Conservation (phyloP, 2,329 filamentous ascomycete genomes). For the Colletotrichum eleusines region DNA sequence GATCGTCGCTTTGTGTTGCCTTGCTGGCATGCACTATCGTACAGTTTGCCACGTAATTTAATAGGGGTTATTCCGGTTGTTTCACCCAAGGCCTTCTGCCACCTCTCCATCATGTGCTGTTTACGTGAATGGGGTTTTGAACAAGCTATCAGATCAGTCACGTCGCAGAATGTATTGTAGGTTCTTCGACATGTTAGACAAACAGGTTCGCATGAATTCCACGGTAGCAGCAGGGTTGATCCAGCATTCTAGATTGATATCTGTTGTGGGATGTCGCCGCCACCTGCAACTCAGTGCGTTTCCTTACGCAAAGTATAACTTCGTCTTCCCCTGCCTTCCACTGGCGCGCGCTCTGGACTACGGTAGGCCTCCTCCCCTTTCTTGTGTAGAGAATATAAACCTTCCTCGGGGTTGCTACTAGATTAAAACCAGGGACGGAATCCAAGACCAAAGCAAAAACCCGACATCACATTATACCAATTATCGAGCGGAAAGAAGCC, state of each 20-base stretch:
- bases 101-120: neutral
- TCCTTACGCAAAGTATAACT: neutral
- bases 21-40: neutral
- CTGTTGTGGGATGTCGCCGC: neutral
- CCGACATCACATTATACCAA: slow-evolving; percentile 6
- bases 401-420: neutral
- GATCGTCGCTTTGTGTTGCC: slow-evolving; percentile 1
- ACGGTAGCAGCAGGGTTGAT: neutral
- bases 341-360: neutral
- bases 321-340: neutral
- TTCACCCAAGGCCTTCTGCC: neutral
- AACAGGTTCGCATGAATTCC: no score
- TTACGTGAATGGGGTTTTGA: neutral
- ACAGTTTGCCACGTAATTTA: neutral
- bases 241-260: neutral
- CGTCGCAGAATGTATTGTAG: neutral
- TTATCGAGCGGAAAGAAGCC: neutral
- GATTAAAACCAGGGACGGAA: slow-evolving; percentile 8
- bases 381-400: neutral
- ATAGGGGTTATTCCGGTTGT: no score
- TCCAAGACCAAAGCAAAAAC: neutral
- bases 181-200: neutral
- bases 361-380: neutral
- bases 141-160: neutral
- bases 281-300: neutral